phyloP scores from a whole-genome alignment of 2,329 filamentous ascomycete species.

The Curvularia eragrostidis region DNA sequence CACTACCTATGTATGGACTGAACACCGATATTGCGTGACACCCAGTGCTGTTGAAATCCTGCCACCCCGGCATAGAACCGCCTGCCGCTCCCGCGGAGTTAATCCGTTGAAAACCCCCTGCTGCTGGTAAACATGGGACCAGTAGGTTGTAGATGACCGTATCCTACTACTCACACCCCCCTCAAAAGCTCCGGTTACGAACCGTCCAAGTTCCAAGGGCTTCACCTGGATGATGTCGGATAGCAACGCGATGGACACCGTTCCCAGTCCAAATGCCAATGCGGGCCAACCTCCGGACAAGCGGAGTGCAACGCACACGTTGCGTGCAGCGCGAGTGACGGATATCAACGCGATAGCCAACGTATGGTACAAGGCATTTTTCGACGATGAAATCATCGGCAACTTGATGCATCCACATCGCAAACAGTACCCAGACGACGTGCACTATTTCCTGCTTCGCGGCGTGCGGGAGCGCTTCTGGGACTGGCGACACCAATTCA shows the following conservation, averaged over 20 bases:
- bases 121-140: neutral
- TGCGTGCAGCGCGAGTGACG: constrained; percentile 23
- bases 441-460: constrained; percentile 39
- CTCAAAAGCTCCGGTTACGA: no score
- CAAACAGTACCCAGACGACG: constrained; percentile 34
- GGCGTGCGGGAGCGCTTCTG: constrained; percentile 38
- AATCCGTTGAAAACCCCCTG: neutral
- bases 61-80: neutral
- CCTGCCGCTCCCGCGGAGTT: no score
- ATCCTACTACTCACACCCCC: neutral
- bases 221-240: neutral
- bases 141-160: neutral
- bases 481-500: constrained; percentile 40
- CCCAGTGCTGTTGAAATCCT: neutral
- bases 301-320: neutral
- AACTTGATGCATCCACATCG: constrained; percentile 43
- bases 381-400: constrained; percentile 44
- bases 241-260: neutral
- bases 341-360: constrained; percentile 33
- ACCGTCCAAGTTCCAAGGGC: no score
- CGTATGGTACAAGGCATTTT: constrained; percentile 38
- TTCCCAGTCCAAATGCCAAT: neutral
- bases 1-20: neutral
- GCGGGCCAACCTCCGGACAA: neutral
- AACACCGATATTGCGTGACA: neutral